Percentiles rank a stretch among this genome's conserved stretches.
Conservation (phyloP, 2,329 filamentous ascomycete species). For the Sordariomycetes sp. region DNA sequence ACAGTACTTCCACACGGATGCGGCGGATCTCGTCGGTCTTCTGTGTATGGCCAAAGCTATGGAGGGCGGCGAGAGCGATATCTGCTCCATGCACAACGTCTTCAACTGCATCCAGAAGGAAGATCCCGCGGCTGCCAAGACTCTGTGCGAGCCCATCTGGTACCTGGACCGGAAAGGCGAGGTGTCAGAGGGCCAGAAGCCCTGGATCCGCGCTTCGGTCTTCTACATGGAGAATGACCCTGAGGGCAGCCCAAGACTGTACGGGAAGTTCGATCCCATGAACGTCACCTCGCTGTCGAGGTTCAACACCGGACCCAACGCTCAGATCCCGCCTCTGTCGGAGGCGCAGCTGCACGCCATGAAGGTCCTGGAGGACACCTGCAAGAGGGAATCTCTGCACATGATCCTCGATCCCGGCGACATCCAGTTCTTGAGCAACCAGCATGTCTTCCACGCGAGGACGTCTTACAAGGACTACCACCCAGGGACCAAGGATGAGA, state of each 20-base stretch:
- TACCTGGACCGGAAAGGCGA: slow-evolving; percentile 91
- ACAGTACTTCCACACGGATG: slow-evolving; percentile 55
- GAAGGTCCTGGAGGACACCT: slow-evolving; percentile 55
- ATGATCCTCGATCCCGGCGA: slow-evolving; percentile 84
- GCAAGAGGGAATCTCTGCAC: slow-evolving; percentile 62
- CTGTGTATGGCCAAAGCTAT: slow-evolving; percentile 69
- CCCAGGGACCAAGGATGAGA: slow-evolving; percentile 20
- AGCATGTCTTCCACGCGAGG: slow-evolving; percentile 70
- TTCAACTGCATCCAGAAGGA: slow-evolving; percentile 72
- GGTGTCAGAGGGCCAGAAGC: slow-evolving; percentile 61
- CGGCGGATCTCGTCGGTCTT: slow-evolving; percentile 73
- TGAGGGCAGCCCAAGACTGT: slow-evolving; percentile 48
- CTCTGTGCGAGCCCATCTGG: slow-evolving; percentile 71
- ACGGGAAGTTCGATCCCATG: slow-evolving; percentile 82
- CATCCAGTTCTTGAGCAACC: slow-evolving; percentile 77
- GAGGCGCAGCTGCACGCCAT: slow-evolving; percentile 60
- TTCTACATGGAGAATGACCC: slow-evolving; percentile 63
- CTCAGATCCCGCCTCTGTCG: slow-evolving; percentile 34
- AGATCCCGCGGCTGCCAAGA: slow-evolving; percentile 70
- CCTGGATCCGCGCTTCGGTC: slow-evolving; percentile 62
- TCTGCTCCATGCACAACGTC: slow-evolving; percentile 67
- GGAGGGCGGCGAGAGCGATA: slow-evolving; percentile 75
- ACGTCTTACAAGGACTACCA: slow-evolving; percentile 63
- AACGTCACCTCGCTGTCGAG: slow-evolving; percentile 68
- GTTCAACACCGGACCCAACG: slow-evolving; percentile 54